phyloP scores from a whole-genome alignment of 139 green algal species.

The Chlorella sp. region DNA sequence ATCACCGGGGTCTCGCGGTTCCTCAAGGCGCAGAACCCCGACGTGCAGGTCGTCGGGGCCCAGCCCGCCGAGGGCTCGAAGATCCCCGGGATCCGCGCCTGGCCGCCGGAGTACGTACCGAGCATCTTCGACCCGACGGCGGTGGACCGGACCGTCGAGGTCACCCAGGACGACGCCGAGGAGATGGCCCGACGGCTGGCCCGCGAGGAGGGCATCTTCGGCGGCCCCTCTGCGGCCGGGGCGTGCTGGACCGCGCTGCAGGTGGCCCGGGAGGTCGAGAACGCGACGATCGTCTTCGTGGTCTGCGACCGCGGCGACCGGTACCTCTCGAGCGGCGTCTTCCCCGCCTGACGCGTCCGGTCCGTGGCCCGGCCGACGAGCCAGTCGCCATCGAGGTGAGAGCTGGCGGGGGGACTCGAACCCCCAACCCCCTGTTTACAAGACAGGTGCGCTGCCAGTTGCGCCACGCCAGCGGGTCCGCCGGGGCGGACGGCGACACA shows the following conservation, averaged over 20 bases:
- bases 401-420: no score
- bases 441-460: no score
- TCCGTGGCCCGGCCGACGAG: no score
- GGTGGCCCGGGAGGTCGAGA: not conserved
- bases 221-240: not conserved
- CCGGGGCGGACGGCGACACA: no score
- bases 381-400: no score
- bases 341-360: no score
- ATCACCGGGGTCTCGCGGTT: conserved; percentile 39
- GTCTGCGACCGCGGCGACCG: not conserved
- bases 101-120: conserved; percentile 40
- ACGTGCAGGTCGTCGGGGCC: conserved; percentile 37
- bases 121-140: conserved; percentile 46
- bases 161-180: no score
- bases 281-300: not conserved
- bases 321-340: not conserved
- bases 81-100: conserved; percentile 39
- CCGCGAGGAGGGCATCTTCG: not conserved
- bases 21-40: conserved; percentile 36
- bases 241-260: not conserved
- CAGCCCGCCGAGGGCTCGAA: conserved; percentile 30
- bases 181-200: no score
- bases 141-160: no score
- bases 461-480: no score
- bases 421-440: no score